phyloP scores from a whole-genome alignment of 2,329 filamentous ascomycete species.

The Phialocephala subalpina region DNA sequence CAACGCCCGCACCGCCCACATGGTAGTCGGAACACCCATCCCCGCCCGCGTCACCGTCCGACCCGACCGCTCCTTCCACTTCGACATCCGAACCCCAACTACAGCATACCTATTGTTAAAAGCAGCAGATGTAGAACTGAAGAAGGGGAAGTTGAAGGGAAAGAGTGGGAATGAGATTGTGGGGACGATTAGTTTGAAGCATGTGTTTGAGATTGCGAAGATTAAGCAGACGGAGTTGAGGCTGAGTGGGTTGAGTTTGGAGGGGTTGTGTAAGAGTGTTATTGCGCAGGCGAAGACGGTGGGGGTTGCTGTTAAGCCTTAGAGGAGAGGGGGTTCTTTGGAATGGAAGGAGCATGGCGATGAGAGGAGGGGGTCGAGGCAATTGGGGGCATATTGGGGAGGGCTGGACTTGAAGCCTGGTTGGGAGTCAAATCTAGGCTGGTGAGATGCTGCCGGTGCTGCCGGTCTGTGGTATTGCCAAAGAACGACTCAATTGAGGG shows the following conservation, averaged over 20 bases:
- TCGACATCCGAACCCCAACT: constrained; percentile 93
- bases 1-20: constrained; percentile 91
- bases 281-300: constrained; percentile 80
- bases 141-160: constrained; percentile 81
- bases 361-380: not conserved
- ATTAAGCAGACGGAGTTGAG: constrained; percentile 87
- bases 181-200: constrained; percentile 91
- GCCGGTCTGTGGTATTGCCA: no score
- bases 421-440: no score
- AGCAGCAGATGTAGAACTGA: constrained; percentile 76
- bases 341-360: not conserved
- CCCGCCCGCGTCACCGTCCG: constrained; percentile 92
- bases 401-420: constrained; percentile 17
- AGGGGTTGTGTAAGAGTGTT: constrained; percentile 76
- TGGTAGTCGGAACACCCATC: constrained; percentile 82
- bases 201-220: constrained; percentile 96
- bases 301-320: constrained; percentile 76
- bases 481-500: no score
- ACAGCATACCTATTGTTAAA: constrained; percentile 89
- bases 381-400: not conserved
- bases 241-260: constrained; percentile 73
- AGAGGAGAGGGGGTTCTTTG: constrained; percentile 9
- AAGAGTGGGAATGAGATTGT: constrained; percentile 77
- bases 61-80: constrained; percentile 90
- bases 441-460: no score